phyloP scores from a whole-genome alignment of 2,329 filamentous ascomycete genomes.

The Trichoderma endophyticum region DNA sequence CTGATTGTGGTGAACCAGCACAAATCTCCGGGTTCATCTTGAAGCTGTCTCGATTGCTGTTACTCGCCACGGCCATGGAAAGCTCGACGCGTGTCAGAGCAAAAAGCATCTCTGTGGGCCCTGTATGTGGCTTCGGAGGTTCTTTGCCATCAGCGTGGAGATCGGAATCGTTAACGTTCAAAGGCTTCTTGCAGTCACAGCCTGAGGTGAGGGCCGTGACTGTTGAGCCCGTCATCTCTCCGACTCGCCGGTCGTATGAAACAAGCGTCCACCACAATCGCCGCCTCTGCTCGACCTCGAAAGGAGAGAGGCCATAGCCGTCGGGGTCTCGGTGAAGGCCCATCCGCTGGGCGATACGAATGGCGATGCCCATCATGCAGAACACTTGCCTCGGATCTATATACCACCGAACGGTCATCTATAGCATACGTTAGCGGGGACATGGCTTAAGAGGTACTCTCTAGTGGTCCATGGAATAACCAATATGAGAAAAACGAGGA shows the following conservation, averaged over 20 bases:
- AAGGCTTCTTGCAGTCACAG: constrained; percentile 54
- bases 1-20: constrained; percentile 24
- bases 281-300: constrained; percentile 67
- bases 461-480: not conserved
- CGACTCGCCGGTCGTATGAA: constrained; percentile 64
- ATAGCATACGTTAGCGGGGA: not conserved
- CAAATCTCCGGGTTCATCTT: constrained; percentile 31
- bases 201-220: constrained; percentile 54
- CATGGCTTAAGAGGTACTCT: too few relatives aligned
- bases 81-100: constrained; percentile 55
- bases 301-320: constrained; percentile 50
- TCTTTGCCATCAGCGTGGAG: constrained; percentile 56
- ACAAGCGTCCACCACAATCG: constrained; percentile 72
- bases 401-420: constrained; percentile 50
- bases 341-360: constrained; percentile 66
- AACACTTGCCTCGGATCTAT: constrained; percentile 54
- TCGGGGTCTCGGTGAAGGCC: constrained; percentile 63
- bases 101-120: constrained; percentile 60
- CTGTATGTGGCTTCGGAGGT: constrained; percentile 45
- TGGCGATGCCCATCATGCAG: constrained; percentile 58
- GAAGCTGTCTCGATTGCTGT: constrained; percentile 39
- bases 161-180: constrained; percentile 62
- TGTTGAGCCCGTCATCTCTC: constrained; percentile 61
- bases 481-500: not conserved
- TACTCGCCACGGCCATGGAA: constrained; percentile 51